Base-by-base conservation (phyloP, 139 green algal genomes). In the Picochlorum costavermella region DNA sequence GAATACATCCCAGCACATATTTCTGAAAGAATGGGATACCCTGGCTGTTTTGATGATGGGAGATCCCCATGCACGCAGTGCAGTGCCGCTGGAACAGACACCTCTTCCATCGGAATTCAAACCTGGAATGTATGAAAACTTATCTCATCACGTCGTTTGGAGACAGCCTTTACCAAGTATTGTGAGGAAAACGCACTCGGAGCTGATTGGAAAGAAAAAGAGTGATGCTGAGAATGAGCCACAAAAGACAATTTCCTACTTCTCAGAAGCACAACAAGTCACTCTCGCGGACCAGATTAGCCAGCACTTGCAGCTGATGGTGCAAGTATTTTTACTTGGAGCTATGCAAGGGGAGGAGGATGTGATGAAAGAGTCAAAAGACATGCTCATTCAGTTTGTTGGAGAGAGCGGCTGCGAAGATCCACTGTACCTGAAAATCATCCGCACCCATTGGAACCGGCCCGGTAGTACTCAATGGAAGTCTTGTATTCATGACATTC, bases 151-250 rank as follows among this genome's bases (percentile, higher is more conserved):
- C 0, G 46, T 53, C 17, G n/a, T 23, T 25, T 53, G 46, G 46
- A 53, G n/a, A 23, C 46, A 20, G 16, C 46, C 46, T 53, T 23
- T 53, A 9, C 46, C 46, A 28, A 53, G 20, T 28, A 23, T 23
- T 53, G n/a, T 53, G 46, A 53, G 46, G 20, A 53, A 53, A 26
- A 20, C n/a, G 16, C 46, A 53, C n/a, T 53, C 46, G 9, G 46
- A 53, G 5, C 25, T 53, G 46, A 53, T 53, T 23, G 46, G 17
- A 53, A 6, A 6, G 6, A 11, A 53, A 10, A 53, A 53, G 17
- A 53, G 20, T 6, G 46, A 28, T 53, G 46, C n/a, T 25, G 46
- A 53, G 6, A 53, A 1, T 23, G 46, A 53, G 5, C 17, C 46
- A 28, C 17, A 53, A 53, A 11, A 23, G n/a, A 53, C 16, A 53